phyloP scores from a whole-genome alignment of 2,329 filamentous ascomycete genomes.

The Pyricularia sp. region DNA sequence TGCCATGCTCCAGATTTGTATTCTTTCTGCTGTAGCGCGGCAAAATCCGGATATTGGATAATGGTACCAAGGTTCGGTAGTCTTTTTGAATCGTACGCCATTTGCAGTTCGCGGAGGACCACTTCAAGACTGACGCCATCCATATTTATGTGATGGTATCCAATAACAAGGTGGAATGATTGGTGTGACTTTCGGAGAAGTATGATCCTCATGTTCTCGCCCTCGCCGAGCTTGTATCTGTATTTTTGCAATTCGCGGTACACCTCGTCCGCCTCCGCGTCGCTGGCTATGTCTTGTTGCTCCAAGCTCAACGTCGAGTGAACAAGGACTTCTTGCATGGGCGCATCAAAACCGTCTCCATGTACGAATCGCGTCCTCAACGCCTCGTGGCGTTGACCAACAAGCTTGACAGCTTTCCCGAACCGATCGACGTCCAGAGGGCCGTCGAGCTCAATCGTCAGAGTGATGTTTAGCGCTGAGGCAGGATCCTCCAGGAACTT shows the following conservation, averaged over 20 bases:
- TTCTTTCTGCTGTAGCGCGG: constrained; percentile 16
- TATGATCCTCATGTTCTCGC: constrained; percentile 19
- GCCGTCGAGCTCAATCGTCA: constrained; percentile 18
- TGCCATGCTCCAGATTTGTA: constrained; percentile 8
- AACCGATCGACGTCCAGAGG: constrained; percentile 16
- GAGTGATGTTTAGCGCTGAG: constrained; percentile 24
- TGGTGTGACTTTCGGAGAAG: constrained; percentile 20
- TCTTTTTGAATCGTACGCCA: constrained; percentile 21
- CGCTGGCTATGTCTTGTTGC: constrained; percentile 14
- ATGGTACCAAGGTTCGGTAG: constrained; percentile 7
- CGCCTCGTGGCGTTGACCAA: constrained; percentile 18
- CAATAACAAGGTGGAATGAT: constrained; percentile 26
- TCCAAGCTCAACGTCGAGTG: constrained; percentile 8
- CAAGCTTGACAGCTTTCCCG: constrained; percentile 17
- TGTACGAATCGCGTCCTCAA: constrained; percentile 22
- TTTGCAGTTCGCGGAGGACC: constrained; percentile 29
- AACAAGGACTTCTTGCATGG: constrained; percentile 8
- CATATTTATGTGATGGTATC: constrained; percentile 35
- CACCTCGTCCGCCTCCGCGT: constrained; percentile 12
- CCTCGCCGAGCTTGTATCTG: constrained; percentile 23
- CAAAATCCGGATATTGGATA: constrained; percentile 24
- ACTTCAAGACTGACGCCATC: constrained; percentile 32
- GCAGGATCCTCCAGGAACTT: constrained; percentile 21
- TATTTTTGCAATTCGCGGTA: constrained; percentile 12
- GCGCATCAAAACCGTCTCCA: constrained; percentile 7